Base-by-base conservation (phyloP, 164 flowering plant species). In the Taxillus chinensis region DNA sequence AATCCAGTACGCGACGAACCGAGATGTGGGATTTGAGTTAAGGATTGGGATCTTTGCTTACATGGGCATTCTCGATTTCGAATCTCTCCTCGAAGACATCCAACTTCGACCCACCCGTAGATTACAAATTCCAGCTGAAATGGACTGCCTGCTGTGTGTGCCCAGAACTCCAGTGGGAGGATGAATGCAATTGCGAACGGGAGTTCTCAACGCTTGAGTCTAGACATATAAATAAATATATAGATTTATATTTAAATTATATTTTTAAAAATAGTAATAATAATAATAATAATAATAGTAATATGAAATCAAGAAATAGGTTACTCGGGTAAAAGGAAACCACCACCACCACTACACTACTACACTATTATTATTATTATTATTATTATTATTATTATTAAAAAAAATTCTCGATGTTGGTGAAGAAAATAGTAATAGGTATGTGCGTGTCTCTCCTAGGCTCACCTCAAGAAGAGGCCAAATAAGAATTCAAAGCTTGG, bases 371-470 rank as follows among this genome's bases (percentile, higher is more conserved):
- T 27, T 27, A 27, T 27, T 27, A 27, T 27, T 27, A 27, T 27
- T 27, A 27, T 27, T 0, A 27, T 0, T 27, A 27, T 27, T 27
- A 2, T 2, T 27, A 27, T 2, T 27, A 27, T 27, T 27, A 27
- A 27, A 27, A 27, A 41, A 61, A 53, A 65, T 59, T 71, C 72
- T 79, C 57, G 84, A 67, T 72, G 53, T 63, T 68, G 77, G 85
- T 63, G 82, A 74, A 38, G 61, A 15, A 15, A 12, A 9, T 27
- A 27, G 27, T 27, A 27, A 27, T 27, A 27, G 27, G 27, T 27
- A 27, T 27, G 64, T 48, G 40, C 58, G 39, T 48, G 12, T 14
- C 11, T 53, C 43, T 60, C 52, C 42, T 59, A 40, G 49, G 50
- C 49, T 43, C 55, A 61, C 46, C 49, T 14, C 12, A 48, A 11